Evolutionary conservation across 148 eudicot genomes (phyloP).

Genomic region (Nyssa sinensis): DNA sequence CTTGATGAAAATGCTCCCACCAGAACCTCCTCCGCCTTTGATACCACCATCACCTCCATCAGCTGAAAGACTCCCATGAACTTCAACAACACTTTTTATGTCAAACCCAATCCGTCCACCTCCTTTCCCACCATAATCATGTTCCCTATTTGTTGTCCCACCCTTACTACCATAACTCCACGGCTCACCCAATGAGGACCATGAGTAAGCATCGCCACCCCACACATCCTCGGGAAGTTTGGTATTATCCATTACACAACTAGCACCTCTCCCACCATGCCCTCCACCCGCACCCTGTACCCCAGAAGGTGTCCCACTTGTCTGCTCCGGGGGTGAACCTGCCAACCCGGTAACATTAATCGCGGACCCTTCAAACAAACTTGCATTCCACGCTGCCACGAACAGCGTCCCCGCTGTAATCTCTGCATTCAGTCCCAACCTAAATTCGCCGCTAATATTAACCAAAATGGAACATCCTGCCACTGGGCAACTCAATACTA

Average conservation of each 20-base stretch:
- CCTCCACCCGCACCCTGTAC: slow-evolving; percentile 80
- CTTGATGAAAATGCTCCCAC: slow-evolving; percentile 75
- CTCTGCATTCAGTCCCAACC: slow-evolving; percentile 44
- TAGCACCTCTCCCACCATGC: slow-evolving; percentile 93
- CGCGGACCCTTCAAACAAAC: slow-evolving; percentile 41
- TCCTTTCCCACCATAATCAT: slow-evolving; percentile 82
- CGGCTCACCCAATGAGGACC: slow-evolving; percentile 67
- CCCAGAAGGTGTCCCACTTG: slow-evolving; percentile 64
- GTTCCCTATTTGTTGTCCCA: slow-evolving; percentile 61
- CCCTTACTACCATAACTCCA: slow-evolving; percentile 89
- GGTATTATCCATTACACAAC: slow-evolving; percentile 64
- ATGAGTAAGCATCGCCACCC: slow-evolving; percentile 91
- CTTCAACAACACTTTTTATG: slow-evolving; percentile 26
- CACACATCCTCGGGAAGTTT: slow-evolving; percentile 78
- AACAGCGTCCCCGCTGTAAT: slow-evolving; percentile 52
- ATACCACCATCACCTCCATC: slow-evolving; percentile 80
- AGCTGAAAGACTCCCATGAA: slow-evolving; percentile 61
- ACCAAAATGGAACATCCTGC: slow-evolving; percentile 58
- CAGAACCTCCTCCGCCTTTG: slow-evolving; percentile 95
- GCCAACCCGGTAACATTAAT: slow-evolving; percentile 67
- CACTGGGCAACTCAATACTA: slow-evolving; percentile 51
- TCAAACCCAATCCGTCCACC: slow-evolving; percentile 76
- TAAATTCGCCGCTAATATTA: slow-evolving; percentile 51
- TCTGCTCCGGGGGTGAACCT: slow-evolving; percentile 53
- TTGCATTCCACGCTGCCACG: slow-evolving; percentile 39